These are phyloP conservation scores for Protea cynaroides DNA, from an alignment of 164 flowering plant genomes.

Conservation along the genomic window DNA sequence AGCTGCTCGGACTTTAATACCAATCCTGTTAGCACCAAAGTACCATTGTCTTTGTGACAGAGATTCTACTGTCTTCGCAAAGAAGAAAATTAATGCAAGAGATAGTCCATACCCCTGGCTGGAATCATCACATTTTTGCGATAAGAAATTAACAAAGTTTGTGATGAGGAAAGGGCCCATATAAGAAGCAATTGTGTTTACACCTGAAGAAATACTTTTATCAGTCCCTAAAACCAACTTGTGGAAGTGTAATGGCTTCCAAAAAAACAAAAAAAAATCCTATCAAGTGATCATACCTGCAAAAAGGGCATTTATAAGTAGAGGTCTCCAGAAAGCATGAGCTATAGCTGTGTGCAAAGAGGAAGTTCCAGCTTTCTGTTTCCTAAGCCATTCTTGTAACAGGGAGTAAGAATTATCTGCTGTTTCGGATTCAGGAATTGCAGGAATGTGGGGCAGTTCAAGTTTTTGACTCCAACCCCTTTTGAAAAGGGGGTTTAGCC, in stretches of 20 bases:
- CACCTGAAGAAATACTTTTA: constrained; percentile 28
- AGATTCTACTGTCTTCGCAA: constrained; percentile 66
- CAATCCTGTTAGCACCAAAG: constrained; percentile 71
- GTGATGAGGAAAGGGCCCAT: constrained; percentile 70
- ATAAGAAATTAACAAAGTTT: constrained; percentile 55
- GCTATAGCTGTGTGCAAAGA: constrained; percentile 47
- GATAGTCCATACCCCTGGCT: constrained; percentile 42
- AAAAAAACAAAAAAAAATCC: no score
- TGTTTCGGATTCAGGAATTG: constrained; percentile 52
- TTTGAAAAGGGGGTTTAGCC: constrained; percentile 69
- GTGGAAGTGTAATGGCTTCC: constrained; percentile 3
- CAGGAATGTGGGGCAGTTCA: constrained; percentile 47
- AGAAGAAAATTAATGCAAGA: constrained; percentile 60
- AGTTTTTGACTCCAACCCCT: constrained; percentile 47
- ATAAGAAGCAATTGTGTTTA: constrained; percentile 70
- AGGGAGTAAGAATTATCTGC: constrained; percentile 41
- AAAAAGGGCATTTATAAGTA: constrained; percentile 56
- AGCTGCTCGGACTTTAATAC: constrained; percentile 60
- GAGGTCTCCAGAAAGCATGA: constrained; percentile 41
- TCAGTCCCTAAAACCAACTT: neutral
- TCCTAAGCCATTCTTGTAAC: constrained; percentile 42
- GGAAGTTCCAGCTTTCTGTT: constrained; percentile 30
- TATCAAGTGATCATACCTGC: constrained; percentile 45
- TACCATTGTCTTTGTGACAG: constrained; percentile 80
- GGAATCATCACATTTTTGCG: constrained; percentile 31